phyloP scores from a whole-genome alignment of 441 rosid genomes.

The Iberis amara region DNA sequence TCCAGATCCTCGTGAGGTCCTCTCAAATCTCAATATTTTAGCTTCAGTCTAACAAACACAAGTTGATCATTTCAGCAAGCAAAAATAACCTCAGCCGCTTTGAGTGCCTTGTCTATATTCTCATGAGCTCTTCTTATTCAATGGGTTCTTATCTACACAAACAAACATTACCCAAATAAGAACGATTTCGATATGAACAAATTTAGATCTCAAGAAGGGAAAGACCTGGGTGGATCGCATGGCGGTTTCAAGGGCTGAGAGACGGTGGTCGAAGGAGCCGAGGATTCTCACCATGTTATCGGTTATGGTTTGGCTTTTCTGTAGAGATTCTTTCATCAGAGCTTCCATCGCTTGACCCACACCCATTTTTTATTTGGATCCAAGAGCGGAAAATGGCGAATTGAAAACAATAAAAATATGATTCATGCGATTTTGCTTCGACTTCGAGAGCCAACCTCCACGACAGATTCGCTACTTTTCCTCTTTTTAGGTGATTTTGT shows the following conservation, averaged over 20 bases:
- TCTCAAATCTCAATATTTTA: slow-evolving; percentile 77
- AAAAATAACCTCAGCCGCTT: slow-evolving; percentile 60
- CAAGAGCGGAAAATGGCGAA: neutral
- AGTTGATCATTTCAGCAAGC: slow-evolving; percentile 4
- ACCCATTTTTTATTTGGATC: slow-evolving; percentile 43
- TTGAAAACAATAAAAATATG: slow-evolving; percentile 2
- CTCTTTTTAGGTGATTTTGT: slow-evolving; percentile 25
- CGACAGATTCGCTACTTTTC: slow-evolving; percentile 17
- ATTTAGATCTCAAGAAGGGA: neutral
- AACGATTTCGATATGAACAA: neutral
- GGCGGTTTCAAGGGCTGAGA: slow-evolving; percentile 95
- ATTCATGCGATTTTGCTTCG: slow-evolving; percentile 26
- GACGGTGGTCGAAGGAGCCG: slow-evolving; percentile 93
- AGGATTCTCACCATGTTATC: slow-evolving; percentile 88
- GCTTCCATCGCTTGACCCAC: slow-evolving; percentile 64
- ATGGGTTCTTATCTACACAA: slow-evolving; percentile 74
- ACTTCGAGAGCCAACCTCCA: slow-evolving; percentile 4
- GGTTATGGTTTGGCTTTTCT: slow-evolving; percentile 81
- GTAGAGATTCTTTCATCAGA: slow-evolving; percentile 65
- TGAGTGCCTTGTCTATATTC: slow-evolving; percentile 76
- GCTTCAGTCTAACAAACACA: slow-evolving; percentile 71
- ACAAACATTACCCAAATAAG: too few species aligned
- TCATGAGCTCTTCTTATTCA: slow-evolving; percentile 86
- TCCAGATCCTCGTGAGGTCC: slow-evolving; percentile 97
- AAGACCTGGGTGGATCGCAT: slow-evolving; percentile 93